Evolutionary conservation across 768 basidiomycete genomes (phyloP), one percentile per base, ranked within the genome.

Genomic region (Trametes punicea): DNA sequence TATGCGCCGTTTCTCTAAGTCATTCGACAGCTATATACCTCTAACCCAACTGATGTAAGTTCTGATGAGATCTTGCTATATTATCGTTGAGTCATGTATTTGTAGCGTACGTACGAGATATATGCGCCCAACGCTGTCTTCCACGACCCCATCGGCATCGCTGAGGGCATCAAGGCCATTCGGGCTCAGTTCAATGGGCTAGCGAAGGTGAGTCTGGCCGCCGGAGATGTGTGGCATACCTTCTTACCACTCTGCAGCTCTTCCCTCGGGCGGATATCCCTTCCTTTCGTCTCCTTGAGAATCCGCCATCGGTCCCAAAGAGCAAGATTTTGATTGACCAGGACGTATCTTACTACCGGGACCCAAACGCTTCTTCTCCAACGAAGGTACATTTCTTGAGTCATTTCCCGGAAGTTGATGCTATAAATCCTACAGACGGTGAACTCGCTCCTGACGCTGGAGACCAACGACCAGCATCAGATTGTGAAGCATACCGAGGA

Each of bases 91-190:
- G 20, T 13, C 26, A 46, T 27, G 6, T 36, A 15, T 8, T 34
- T 16, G 1, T 50, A 78, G 78, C 65, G 51, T n/a, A 73, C 78
- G 4, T 79, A 79, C 56, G 64, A 68, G 51, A 70, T 78, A 8
- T 79, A 79, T 47, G 59, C 74, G 10, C 57, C 65, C 16, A 66
- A 78, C 30, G 76, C 75, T 0, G 64, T 74, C 49, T 79, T 80
- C 58, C 74, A 76, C 51, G 77, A 79, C 58, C 77, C 76, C 11
- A 62, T 79, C 41, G 77, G 78, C 33, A 75, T 77, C 40, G 73
- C 77, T 9, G 64, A 72, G 25, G 78, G 76, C 3, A 40, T 68
- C 11, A 67, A 68, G 27, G 70, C 77, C 9, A 74, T 79, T 36
- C 71, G 71, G 18, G 68, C 74, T 0, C 77, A 77, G 50, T 79